Conservation (phyloP, 2,329 filamentous ascomycete species). For the Sordariomycetes sp. region DNA sequence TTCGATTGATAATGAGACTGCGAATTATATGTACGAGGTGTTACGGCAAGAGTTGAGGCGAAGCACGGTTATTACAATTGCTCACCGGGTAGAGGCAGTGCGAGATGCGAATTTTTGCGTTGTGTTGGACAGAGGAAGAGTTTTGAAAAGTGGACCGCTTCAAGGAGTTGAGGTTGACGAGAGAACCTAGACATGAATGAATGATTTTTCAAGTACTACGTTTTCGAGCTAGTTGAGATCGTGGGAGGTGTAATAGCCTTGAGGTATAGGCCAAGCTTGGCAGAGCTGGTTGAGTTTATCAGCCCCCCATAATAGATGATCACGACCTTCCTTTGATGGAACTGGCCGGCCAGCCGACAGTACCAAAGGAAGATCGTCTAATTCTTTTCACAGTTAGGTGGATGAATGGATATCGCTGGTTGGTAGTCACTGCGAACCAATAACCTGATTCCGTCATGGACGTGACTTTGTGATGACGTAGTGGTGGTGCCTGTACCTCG, state of each 20-base stretch:
- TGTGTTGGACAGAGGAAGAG: slow-evolving; percentile 34
- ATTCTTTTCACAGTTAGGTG: background rate
- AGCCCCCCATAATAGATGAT: background rate
- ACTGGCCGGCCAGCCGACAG: background rate
- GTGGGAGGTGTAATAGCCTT: background rate
- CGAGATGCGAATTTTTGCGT: slow-evolving; percentile 42
- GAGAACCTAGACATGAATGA: slow-evolving; percentile 2
- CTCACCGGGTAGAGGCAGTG: slow-evolving; percentile 52
- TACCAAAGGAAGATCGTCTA: background rate
- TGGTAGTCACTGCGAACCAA: background rate
- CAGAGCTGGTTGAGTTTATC: background rate
- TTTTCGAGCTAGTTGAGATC: background rate
- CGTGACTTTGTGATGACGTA: background rate
- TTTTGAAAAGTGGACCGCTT: slow-evolving; percentile 33
- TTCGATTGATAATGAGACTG: slow-evolving; percentile 46
- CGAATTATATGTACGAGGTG: slow-evolving; percentile 42
- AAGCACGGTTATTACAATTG: slow-evolving; percentile 53
- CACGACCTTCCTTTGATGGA: background rate
- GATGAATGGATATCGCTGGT: background rate
- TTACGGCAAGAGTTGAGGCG: slow-evolving; percentile 37
- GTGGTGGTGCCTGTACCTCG: background rate
- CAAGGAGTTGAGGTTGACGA: background rate
- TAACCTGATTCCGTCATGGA: background rate
- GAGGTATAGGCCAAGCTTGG: background rate
- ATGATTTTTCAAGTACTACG: background rate